Percentiles rank a stretch among this genome's conserved stretches.
Evolutionary conservation across 805 yeast species (phyloP).

Genomic region (Scheffersomyces ergatensis): DNA sequence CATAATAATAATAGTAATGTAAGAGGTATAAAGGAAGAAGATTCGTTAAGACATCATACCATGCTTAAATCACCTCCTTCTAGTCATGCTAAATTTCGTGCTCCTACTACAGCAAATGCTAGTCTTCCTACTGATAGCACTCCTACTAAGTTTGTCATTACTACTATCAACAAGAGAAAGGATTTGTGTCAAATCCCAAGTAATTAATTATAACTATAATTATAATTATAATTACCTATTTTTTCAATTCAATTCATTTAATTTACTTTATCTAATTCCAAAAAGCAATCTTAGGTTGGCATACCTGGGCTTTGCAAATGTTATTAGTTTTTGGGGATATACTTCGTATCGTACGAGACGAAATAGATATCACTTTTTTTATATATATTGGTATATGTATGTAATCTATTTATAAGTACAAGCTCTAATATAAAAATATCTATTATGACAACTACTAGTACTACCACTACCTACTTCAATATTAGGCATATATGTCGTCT

Average conservation of each 20-base stretch:
- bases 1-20: slow-evolving; percentile 9
- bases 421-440: too few species aligned
- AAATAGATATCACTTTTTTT: too few species aligned
- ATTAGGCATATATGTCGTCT: too few species aligned
- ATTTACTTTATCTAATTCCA: neutral
- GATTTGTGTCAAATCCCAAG: slow-evolving; percentile 21
- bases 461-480: neutral
- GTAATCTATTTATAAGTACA: too few species aligned
- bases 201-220: neutral
- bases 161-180: slow-evolving; percentile 28
- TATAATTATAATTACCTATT: neutral
- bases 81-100: slow-evolving; percentile 4
- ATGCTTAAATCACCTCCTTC: neutral
- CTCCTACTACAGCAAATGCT: neutral
- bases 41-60: neutral
- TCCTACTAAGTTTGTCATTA: slow-evolving; percentile 25
- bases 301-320: neutral
- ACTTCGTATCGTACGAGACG: neutral
- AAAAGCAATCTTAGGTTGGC: neutral
- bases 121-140: neutral
- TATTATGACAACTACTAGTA: too few species aligned
- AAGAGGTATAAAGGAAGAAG: slow-evolving; percentile 6
- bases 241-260: neutral
- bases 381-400: too few species aligned
- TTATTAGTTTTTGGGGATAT: neutral